Base-by-base conservation (phyloP, 148 eudicot species). In the Cornus florida region DNA sequence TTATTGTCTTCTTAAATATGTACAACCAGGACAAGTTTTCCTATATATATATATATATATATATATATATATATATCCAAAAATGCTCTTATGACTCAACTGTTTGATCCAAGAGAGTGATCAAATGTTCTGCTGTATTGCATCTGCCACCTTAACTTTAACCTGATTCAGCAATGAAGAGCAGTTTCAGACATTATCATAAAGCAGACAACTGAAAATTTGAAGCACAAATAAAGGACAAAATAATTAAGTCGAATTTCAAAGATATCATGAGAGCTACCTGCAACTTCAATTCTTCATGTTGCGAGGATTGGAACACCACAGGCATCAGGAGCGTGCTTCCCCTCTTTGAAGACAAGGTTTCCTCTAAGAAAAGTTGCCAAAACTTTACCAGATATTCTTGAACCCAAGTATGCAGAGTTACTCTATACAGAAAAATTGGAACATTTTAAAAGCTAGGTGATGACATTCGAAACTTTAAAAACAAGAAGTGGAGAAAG, bases 321-420 rank as follows among this genome's bases (percentile, higher is more conserved):
- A 88, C 99, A 96, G 64, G 99, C 92, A 14, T 74, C 82, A 81
- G 83, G 71, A 83, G 99, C 97, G 70, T 91, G 97, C 48, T 86
- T 84, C 46, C 92, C 97, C 16, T 91, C 92, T 73, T 84, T 83
- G 76, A 79, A 96, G 23, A 96, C 95, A n/a, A 93, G 90, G 77
- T 96, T 96, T 38, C 99, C 99, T 50, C 93, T 81, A 43, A 91
- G 92, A 71, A 93, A 91, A 16, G 99, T 96, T 16, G 97, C 91
- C 78, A 93, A 76, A 67, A 96, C 95, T 73, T 96, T 94, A 41
- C 99, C 98, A 5, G 87, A 69, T 5, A 96, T 85, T 76, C 82
- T 91, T 43, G 92, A 89, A 77, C 98, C 97, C 88, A 92, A 77
- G 85, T 91, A 96, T 48, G 99, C 98, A 4, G 99, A 93, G 73